Percentiles rank a stretch among this genome's conserved stretches.
phyloP scores from a whole-genome alignment of 352 stramenopile genomes.

The Globisporangium heterothallicum region DNA sequence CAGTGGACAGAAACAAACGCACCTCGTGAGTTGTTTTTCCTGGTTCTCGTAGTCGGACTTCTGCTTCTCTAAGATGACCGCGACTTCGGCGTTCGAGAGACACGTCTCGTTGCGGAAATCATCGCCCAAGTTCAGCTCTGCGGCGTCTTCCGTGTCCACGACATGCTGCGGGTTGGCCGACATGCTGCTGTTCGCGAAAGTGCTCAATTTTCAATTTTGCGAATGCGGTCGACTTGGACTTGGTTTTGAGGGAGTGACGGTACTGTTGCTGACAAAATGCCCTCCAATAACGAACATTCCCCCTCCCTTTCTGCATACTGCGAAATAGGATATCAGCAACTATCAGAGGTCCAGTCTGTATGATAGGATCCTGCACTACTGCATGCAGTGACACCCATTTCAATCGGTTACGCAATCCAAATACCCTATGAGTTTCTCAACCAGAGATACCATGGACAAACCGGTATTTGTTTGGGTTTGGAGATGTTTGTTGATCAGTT shows the following conservation, averaged over 20 bases:
- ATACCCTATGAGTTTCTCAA: too few species aligned
- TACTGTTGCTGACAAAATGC: neutral
- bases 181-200: slow-evolving; percentile 39
- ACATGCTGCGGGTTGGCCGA: slow-evolving; percentile 83
- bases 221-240: slow-evolving; percentile 3
- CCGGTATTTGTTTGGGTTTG: too few species aligned
- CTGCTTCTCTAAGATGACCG: slow-evolving; percentile 88
- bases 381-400: too few species aligned
- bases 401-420: too few species aligned
- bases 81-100: slow-evolving; percentile 86
- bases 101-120: slow-evolving; percentile 88
- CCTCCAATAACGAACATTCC: neutral
- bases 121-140: slow-evolving; percentile 84
- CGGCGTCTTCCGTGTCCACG: slow-evolving; percentile 87
- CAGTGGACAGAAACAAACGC: too few species aligned
- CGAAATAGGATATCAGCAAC: too few species aligned
- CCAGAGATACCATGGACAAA: too few species aligned
- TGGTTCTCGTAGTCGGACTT: slow-evolving; percentile 89
- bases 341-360: too few species aligned
- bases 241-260: neutral
- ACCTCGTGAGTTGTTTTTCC: slow-evolving; percentile 87
- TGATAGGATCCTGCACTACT: too few species aligned
- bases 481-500: too few species aligned
- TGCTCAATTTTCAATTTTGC: neutral
- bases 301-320: too few species aligned